These are phyloP conservation scores for Pyrus hybrid DNA, from an alignment of 331 rosid species.

Conservation along the genomic window DNA sequence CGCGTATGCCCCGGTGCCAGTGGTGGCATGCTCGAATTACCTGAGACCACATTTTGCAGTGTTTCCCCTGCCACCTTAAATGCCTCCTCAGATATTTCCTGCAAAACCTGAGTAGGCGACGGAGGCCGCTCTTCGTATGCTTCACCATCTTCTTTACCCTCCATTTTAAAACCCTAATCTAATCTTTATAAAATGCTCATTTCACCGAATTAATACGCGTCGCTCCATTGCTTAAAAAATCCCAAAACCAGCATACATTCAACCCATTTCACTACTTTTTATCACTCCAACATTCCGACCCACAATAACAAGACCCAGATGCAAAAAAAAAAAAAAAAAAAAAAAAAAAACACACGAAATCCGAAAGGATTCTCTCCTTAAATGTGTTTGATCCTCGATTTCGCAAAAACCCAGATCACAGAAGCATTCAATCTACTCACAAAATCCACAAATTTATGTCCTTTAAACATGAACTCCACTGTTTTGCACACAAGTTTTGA, in stretches of 20 bases:
- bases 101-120: constrained; percentile 43
- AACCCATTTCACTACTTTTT: constrained; percentile 20
- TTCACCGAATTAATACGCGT: constrained; percentile 21
- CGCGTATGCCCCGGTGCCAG: constrained; percentile 50
- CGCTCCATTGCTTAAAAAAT: constrained; percentile 5
- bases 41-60: constrained; percentile 33
- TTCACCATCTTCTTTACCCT: constrained; percentile 43
- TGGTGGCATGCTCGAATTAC: constrained; percentile 23
- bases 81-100: constrained; percentile 61
- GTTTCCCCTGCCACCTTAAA: constrained; percentile 62
- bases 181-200: constrained; percentile 27
- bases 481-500: constrained; percentile 1
- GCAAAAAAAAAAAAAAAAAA: constrained; percentile 1
- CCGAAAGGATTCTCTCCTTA: constrained; percentile 2
- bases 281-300: constrained; percentile 5
- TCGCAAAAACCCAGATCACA: constrained; percentile 15
- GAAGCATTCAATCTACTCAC: constrained; percentile 17
- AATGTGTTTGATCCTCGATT: constrained; percentile 19
- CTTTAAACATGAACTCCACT: constrained; percentile 9
- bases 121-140: constrained; percentile 34
- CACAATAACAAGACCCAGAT: constrained; percentile 16
- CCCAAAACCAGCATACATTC: constrained; percentile 14
- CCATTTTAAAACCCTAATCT: constrained; percentile 45
- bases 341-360: not conserved
- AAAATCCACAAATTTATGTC: constrained; percentile 16